Evolutionary conservation across 2,329 filamentous ascomycete genomes (phyloP).

Genomic region (Claviceps monticola): DNA sequence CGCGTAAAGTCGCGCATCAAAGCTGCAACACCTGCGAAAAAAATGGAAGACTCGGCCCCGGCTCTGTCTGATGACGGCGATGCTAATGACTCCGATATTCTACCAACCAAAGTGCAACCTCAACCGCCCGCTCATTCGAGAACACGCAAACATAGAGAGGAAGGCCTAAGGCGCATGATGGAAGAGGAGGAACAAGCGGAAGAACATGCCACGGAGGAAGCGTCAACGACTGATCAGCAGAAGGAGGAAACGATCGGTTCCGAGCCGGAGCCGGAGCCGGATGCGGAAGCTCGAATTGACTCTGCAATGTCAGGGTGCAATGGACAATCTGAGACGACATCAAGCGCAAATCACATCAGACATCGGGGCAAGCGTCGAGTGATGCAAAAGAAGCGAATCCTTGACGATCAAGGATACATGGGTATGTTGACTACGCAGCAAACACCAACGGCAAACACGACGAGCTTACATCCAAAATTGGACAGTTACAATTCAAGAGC

Average conservation of each 20-base stretch:
- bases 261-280: constrained; percentile 20
- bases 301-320: constrained; percentile 22
- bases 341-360: constrained; percentile 42
- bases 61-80: constrained; percentile 27
- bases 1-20: constrained; percentile 23
- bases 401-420: constrained; percentile 82
- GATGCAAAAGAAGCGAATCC: constrained; percentile 75
- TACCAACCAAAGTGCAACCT: constrained; percentile 12
- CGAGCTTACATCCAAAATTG: not conserved
- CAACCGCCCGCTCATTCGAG: constrained; percentile 15
- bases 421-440: constrained; percentile 38
- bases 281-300: constrained; percentile 19
- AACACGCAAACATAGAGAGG: constrained; percentile 23
- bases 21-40: constrained; percentile 30
- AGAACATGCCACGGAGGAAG: constrained; percentile 24
- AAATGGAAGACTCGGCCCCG: constrained; percentile 18
- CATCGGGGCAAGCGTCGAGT: constrained; percentile 65
- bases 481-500: constrained; percentile 72
- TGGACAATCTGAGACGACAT: constrained; percentile 37
- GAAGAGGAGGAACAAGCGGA: constrained; percentile 41
- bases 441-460: not conserved
- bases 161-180: constrained; percentile 28
- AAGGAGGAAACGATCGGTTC: constrained; percentile 19
- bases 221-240: constrained; percentile 24
- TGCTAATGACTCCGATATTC: constrained; percentile 23